These are phyloP conservation scores for Stentor coeruleus DNA, from an alignment of 73 alveolate species.

Conservation along the genomic window DNA sequence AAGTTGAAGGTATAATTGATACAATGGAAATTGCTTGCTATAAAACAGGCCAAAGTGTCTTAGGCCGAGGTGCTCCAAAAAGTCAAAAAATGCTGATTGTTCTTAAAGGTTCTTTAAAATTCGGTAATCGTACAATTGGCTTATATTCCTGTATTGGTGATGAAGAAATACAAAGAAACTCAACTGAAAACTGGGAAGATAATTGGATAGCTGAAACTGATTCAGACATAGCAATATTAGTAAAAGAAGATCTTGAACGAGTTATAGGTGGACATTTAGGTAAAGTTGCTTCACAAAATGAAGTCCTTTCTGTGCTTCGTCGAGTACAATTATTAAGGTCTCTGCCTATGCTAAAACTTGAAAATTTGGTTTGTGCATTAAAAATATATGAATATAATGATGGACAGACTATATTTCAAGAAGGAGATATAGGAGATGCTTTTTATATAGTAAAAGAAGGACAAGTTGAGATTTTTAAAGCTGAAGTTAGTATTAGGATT, in stretches of 20 bases:
- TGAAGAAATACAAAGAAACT: background rate
- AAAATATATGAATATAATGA: conserved; percentile 39
- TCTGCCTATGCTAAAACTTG: conserved; percentile 39
- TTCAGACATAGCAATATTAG: conserved; percentile 15
- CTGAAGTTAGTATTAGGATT: conserved; percentile 49
- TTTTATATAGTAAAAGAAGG: conserved; percentile 75
- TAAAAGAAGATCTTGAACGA: conserved; percentile 2
- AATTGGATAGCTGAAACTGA: conserved; percentile 20
- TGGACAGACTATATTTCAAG: conserved; percentile 56
- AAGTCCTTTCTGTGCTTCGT: conserved; percentile 31
- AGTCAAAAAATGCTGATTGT: background rate
- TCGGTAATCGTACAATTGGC: background rate
- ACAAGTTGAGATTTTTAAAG: conserved; percentile 56
- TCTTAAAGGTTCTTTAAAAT: conserved; percentile 9
- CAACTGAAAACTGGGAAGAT: background rate
- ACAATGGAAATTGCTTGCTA: conserved; percentile 38
- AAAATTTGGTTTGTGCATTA: conserved; percentile 37
- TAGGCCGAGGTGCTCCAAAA: conserved; percentile 31
- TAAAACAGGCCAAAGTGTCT: conserved; percentile 35
- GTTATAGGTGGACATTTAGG: conserved; percentile 21
- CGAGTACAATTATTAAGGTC: conserved; percentile 42
- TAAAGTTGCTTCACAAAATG: conserved; percentile 17
- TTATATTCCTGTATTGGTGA: background rate
- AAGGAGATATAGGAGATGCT: conserved; percentile 78
- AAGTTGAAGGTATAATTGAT: conserved; percentile 43